Evolutionary conservation across 176 grass and related monocot species (phyloP), one percentile per base, ranked within the genome.

Genomic region (Puya raimondii): DNA sequence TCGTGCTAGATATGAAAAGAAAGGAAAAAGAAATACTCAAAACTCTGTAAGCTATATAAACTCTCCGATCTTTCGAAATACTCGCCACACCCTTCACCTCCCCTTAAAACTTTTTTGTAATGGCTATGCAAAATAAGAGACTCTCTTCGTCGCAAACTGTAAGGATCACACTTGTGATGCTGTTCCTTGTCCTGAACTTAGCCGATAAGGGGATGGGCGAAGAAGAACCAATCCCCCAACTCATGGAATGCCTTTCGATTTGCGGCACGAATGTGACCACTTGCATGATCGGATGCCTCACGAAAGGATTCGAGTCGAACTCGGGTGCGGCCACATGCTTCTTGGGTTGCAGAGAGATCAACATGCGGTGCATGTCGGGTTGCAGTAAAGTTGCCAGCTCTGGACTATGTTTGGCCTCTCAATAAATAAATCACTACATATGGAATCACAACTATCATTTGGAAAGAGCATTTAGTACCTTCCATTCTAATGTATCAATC

Each of bases 301-400:
- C 33, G 1, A 48, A 48, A 12, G 63, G 48, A 42, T 42, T 42
- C 33, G 33, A 42, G 33, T 42, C 33, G 33, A 7, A 42, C 47
- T 12, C 54, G n/a, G 59, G 26, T 23, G 23, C 10, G 16, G 29
- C 75, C 0, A 10, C 1, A 9, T 78, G 75, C 29, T 59, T 78
- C 16, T 48, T 78, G 75, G 75, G 22, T 50, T 78, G 75, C 23
- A 53, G 75, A 11, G 75, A 78, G 15, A 33, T 5, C 66, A 50
- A 57, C 18, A 11, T 78, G 25, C 2, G 8, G 2, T 78, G 75
- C 23, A 69, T 13, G 12, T 11, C n/a, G 15, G 47, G 23, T 15
- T 78, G 66, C 65, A 6, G 4, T 42, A 1, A 42, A 42, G 33
- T 42, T 42, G 33, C 33, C 0, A 7, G 33, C 4, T 42, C 2